Base-by-base conservation (phyloP, 2,329 filamentous ascomycete genomes). In the Verticillium klebahnii region DNA sequence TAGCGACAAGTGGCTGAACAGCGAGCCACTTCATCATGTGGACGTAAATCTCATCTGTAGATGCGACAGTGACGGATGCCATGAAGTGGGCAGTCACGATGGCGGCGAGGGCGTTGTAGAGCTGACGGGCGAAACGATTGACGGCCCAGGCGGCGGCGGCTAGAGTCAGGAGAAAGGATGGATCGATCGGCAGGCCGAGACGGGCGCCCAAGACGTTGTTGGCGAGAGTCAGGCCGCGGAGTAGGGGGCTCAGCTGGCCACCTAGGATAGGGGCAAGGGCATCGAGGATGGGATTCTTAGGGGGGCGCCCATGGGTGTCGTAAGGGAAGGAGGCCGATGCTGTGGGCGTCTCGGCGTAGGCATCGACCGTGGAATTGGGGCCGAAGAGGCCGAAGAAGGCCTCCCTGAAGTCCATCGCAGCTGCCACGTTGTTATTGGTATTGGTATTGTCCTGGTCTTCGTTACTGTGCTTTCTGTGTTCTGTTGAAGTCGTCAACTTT, bases 11-110 rank as follows among this genome's bases (percentile, higher is more conserved):
- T 11, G 81, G 80, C 68, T 87, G 82, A 50, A 78, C 70, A 0
- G 82, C 81, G 8, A 88, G 77, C 76, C 82, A 89, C 59, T 81
- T 79, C 76, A 88, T 85, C 57, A 89, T 67, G 59, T 88, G 82
- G 3, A 70, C 59, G 67, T 86, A 87, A 32, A 88, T 85, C 60
- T 84, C 80, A 67, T 89, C 86, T 54, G 77, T 78, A 63, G 80
- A 82, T 62, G 74, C 78, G 57, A 89, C 76, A 58, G 80, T 79
- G 61, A 89, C 77, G 64, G 76, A 78, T 59, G 80, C 78, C 71
- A 80, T 83, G 60, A 85, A 75, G 65, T 85, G 75, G 7, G 72
- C 70, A n/a, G 72, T 72, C 32, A 84, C 64, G 17, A 82, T 61
- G 12, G 67, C 63, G 56, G 73, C 71, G 2, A 77, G 9, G 25